phyloP scores from a whole-genome alignment of 163 green algal genomes.

The Scenedesmus sp. region DNA sequence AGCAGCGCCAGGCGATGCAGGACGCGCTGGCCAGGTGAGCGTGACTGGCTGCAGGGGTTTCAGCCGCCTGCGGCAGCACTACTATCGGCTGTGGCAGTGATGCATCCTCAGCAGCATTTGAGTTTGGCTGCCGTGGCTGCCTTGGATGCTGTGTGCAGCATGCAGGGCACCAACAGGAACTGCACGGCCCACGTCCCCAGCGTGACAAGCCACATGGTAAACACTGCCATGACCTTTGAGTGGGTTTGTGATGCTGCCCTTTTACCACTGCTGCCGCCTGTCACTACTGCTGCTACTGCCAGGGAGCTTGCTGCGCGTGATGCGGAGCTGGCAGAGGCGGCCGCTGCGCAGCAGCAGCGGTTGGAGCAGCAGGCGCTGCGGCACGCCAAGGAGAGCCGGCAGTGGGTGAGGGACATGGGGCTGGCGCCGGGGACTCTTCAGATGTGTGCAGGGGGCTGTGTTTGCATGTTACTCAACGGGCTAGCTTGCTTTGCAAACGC shows the following conservation, averaged over 20 bases:
- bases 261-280: no score
- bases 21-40: constrained; percentile 11
- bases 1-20: background rate
- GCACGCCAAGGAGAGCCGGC: background rate
- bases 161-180: no score
- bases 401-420: constrained; percentile 21
- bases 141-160: no score
- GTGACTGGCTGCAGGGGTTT: background rate
- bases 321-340: background rate
- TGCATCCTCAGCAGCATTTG: background rate
- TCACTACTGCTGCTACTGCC: background rate
- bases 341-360: background rate
- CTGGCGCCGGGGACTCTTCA: background rate
- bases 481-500: background rate
- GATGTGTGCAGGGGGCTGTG: background rate
- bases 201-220: no score
- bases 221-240: no score
- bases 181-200: no score
- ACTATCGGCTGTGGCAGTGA: no score
- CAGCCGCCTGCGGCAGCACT: background rate
- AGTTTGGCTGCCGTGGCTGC: no score
- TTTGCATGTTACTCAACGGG: background rate
- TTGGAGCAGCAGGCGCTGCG: background rate
- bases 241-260: background rate
- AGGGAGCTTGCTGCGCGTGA: constrained; percentile 8